Conservation (phyloP, 1,139 yeast species). For the Yamadazyma dushanensis region DNA sequence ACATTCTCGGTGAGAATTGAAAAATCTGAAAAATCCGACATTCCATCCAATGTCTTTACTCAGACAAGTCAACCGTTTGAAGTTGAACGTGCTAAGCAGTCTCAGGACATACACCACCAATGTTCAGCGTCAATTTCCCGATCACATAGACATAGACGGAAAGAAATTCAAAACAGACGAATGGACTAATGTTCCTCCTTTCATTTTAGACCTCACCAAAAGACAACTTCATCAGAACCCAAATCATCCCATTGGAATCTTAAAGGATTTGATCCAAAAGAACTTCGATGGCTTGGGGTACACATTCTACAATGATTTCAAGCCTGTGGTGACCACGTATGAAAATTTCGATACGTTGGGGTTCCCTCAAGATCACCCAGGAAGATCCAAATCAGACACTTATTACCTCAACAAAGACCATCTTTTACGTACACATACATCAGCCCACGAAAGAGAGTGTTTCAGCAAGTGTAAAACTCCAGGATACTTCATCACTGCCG, state of each 20-base stretch:
- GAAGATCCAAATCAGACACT: slow-evolving; percentile 89
- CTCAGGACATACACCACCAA: not conserved
- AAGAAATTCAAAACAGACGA: slow-evolving; percentile 61
- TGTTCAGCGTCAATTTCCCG: slow-evolving; percentile 20
- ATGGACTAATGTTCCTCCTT: slow-evolving; percentile 84
- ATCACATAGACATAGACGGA: slow-evolving; percentile 47
- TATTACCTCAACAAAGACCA: slow-evolving; percentile 77
- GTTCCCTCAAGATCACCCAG: slow-evolving; percentile 91
- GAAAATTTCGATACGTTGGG: slow-evolving; percentile 92
- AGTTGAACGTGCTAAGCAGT: not conserved
- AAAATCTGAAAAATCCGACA: no score
- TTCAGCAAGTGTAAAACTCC: slow-evolving; percentile 67
- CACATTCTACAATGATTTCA: slow-evolving; percentile 77
- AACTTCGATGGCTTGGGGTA: slow-evolving; percentile 69
- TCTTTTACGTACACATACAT: slow-evolving; percentile 87
- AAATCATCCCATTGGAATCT: slow-evolving; percentile 86
- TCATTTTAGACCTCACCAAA: slow-evolving; percentile 67
- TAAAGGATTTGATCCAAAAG: slow-evolving; percentile 69
- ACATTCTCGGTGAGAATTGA: no score
- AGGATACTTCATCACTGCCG: slow-evolving; percentile 92
- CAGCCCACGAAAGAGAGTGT: slow-evolving; percentile 93
- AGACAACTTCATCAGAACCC: slow-evolving; percentile 73
- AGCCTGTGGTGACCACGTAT: slow-evolving; percentile 77
- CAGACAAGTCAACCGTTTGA: no score
- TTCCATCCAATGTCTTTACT: no score